These are phyloP conservation scores for Sambucus nigra DNA, from an alignment of 129 eudicot genomes.

Conservation along the genomic window DNA sequence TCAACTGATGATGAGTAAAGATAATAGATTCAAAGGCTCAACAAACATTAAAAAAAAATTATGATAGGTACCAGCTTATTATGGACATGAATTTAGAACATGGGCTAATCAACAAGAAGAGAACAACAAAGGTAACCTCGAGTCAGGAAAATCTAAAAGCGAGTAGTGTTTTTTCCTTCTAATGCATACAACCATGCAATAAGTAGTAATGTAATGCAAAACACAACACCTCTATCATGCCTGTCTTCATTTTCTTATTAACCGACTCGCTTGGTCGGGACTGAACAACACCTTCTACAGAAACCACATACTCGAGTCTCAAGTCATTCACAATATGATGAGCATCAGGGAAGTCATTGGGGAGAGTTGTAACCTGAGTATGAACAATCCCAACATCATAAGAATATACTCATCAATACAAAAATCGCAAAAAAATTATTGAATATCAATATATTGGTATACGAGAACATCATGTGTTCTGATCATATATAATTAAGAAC, in stretches of 20 bases:
- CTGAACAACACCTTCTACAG: slow-evolving; percentile 76
- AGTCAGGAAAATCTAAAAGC: no score
- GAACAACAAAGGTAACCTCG: no score
- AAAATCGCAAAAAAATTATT: background rate
- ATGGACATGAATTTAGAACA: no score
- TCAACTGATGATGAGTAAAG: no score
- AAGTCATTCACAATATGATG: slow-evolving; percentile 74
- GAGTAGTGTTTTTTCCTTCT: no score
- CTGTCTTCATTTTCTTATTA: slow-evolving; percentile 88
- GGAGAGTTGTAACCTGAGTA: slow-evolving; percentile 74
- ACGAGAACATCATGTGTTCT: background rate
- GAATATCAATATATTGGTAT: background rate
- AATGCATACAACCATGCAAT: no score
- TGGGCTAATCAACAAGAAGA: no score
- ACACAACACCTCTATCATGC: slow-evolving; percentile 65
- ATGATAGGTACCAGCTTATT: no score
- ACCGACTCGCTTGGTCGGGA: slow-evolving; percentile 66
- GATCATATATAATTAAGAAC: background rate
- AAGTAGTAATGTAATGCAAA: background rate
- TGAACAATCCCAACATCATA: slow-evolving; percentile 9
- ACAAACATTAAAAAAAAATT: no score
- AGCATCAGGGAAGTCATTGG: slow-evolving; percentile 88
- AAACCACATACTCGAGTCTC: slow-evolving; percentile 87
- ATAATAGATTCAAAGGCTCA: no score
- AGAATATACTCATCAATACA: background rate